phyloP scores from a whole-genome alignment of 805 yeast genomes.

The Nakazawaea siamensis region DNA sequence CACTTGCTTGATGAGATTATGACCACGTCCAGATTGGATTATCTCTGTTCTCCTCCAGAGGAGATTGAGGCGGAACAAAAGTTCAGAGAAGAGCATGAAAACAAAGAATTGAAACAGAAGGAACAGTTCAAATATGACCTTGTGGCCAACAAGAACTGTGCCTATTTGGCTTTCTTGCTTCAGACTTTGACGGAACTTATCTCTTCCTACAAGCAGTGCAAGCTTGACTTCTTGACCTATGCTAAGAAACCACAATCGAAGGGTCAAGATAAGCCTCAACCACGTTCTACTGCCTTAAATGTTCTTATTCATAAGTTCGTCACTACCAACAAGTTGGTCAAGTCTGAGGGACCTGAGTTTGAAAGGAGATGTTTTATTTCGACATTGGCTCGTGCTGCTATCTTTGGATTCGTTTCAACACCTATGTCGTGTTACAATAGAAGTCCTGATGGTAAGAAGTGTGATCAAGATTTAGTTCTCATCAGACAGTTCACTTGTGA shows the following conservation, averaged over 20 bases:
- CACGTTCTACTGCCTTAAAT: constrained; percentile 71
- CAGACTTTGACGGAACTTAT: constrained; percentile 63
- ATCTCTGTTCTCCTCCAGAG: constrained; percentile 15
- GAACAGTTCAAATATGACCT: constrained; percentile 9
- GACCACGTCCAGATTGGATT: constrained; percentile 23
- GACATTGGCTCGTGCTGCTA: constrained; percentile 49
- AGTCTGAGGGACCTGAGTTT: constrained; percentile 28
- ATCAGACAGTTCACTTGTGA: constrained; percentile 72
- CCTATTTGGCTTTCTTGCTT: constrained; percentile 60
- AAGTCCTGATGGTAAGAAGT: constrained; percentile 35
- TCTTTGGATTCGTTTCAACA: constrained; percentile 56
- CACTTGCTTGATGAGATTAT: constrained; percentile 59
- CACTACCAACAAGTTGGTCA: constrained; percentile 38
- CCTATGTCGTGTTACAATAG: constrained; percentile 42
- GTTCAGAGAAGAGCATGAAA: constrained; percentile 15
- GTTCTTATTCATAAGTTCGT: constrained; percentile 69
- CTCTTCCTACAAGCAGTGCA: constrained; percentile 72
- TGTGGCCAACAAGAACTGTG: constrained; percentile 41
- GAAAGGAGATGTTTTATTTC: constrained; percentile 53
- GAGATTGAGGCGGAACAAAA: constrained; percentile 18
- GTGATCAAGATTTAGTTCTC: constrained; percentile 63
- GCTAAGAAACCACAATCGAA: constrained; percentile 41
- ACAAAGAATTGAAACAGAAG: constrained; percentile 18
- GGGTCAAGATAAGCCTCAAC: constrained; percentile 47
- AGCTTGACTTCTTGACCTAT: constrained; percentile 73